phyloP scores from a whole-genome alignment of 1,284 basidiomycete genomes.

The Crucibulum cyathiforme region DNA sequence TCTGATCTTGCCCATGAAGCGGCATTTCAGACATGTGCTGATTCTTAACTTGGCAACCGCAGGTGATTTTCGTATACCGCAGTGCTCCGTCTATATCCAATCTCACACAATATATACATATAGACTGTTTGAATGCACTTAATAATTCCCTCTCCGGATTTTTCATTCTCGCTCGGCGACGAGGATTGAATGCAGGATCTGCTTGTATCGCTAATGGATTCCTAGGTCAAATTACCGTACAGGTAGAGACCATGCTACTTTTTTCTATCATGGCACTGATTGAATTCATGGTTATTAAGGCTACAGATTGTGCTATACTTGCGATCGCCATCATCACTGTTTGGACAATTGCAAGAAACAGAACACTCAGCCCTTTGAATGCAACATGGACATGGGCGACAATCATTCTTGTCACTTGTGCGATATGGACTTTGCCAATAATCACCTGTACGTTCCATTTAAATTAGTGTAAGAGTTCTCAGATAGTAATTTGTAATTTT shows the following conservation, averaged over 20 bases:
- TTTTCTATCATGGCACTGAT: too few relatives aligned
- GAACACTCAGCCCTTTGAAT: too few relatives aligned
- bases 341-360: too few relatives aligned
- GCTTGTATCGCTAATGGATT: conserved; percentile 5
- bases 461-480: too few relatives aligned
- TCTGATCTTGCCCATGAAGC: background rate
- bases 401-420: too few relatives aligned
- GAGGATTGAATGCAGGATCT: background rate
- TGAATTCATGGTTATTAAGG: too few relatives aligned
- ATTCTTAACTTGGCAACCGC: background rate
- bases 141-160: conserved; percentile 3
- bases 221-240: conserved; percentile 6
- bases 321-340: too few relatives aligned
- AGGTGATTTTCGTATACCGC: background rate
- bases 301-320: too few relatives aligned
- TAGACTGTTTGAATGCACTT: conserved; percentile 7
- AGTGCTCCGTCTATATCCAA: background rate
- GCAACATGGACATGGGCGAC: too few relatives aligned
- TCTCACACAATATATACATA: background rate
- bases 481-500: too few relatives aligned
- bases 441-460: too few relatives aligned
- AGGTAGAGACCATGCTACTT: background rate
- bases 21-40: background rate
- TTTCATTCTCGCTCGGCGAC: background rate
- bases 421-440: too few relatives aligned